phyloP scores from a whole-genome alignment of 2,329 filamentous ascomycete species.

The Peltaster fructicola region DNA sequence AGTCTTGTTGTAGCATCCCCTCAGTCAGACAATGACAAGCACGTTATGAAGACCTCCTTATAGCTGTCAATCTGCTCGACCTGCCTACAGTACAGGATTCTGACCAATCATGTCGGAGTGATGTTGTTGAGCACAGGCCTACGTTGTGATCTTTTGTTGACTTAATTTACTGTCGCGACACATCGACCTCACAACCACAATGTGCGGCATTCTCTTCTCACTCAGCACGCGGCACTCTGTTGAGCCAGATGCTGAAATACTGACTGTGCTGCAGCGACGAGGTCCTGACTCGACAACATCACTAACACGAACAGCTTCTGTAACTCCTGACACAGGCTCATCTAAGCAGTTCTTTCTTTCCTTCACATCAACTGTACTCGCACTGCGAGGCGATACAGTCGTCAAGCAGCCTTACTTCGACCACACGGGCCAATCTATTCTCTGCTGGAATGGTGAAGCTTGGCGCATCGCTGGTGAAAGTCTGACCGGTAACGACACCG shows the following conservation, averaged over 20 bases:
- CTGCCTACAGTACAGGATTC: too few species aligned
- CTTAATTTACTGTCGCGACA: too few species aligned
- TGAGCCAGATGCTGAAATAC: conserved; percentile 7
- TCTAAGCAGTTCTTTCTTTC: conserved; percentile 25
- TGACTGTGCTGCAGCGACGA: conserved; percentile 11
- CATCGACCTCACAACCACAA: conserved; percentile 6
- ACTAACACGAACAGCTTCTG: conserved; percentile 1
- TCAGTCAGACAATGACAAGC: too few species aligned
- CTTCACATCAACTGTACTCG: conserved; percentile 74
- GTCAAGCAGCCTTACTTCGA: conserved; percentile 57
- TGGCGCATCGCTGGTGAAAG: conserved; percentile 50
- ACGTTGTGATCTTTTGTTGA: too few species aligned
- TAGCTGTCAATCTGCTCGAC: too few species aligned
- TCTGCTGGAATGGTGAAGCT: conserved; percentile 97
- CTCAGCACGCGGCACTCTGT: conserved; percentile 11
- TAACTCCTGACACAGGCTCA: conserved; percentile 2
- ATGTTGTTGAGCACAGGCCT: too few species aligned
- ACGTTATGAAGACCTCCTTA: too few species aligned
- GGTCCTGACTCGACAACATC: conserved; percentile 14
- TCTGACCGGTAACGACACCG: conserved; percentile 64
- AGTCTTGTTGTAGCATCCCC: too few species aligned
- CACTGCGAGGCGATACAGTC: conserved; percentile 59
- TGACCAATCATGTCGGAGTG: too few species aligned
- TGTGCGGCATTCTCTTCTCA: conserved; percentile 21
- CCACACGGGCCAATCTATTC: conserved; percentile 37